Evolutionary conservation across 768 basidiomycete species (phyloP), one percentile per base, ranked within the genome.

Genomic region (Dioszegia hungarica): DNA sequence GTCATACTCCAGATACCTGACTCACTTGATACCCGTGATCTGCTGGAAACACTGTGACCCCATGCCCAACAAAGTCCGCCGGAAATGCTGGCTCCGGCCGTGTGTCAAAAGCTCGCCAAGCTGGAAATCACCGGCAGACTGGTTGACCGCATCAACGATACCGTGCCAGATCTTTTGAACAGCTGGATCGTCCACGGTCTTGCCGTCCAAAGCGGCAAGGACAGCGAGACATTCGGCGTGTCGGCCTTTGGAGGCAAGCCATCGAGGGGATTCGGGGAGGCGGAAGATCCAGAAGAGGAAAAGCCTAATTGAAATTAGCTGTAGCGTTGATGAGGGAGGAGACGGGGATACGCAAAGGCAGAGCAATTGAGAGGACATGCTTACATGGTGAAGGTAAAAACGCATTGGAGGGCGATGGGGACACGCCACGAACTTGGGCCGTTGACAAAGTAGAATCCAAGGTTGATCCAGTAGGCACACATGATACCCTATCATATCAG

Each of bases 21-120:
- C 64, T 34, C 43, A 68, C 59, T 64, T 64, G 57, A 66, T 66
- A 36, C 63, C 60, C 9, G 55, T 82, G 28, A 86, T 84, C 77
- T 86, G 85, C 69, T 86, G 84, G 77, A 85, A 85, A 67, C 83
- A 83, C 63, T 86, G 85, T 44, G 81, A 81, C 44, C 81, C 73
- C 20, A 85, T 77, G 2, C 82, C 86, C 43, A 85, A 67, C 43
- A 79, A 70, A 15, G 82, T 81, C 39, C 85, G 77, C 39, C 84
- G 77, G 74, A 85, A 83, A 73, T 86, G 85, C 68, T 86, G 85
- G 20, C 75, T 76, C 25, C 80, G 81, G 0, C 85, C 84, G 24
- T 80, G 76, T 0, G 80, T 81, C 62, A 85, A 81, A 6, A 86
- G 72, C 54, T 84, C 83, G n/a, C 75, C 73, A 0, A 86, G 72